A percentile compares a stretch with the other conserved stretches of the same genome.
Conservation (phyloP, 495 filamentous ascomycete species). For the Penicillium parvum region DNA sequence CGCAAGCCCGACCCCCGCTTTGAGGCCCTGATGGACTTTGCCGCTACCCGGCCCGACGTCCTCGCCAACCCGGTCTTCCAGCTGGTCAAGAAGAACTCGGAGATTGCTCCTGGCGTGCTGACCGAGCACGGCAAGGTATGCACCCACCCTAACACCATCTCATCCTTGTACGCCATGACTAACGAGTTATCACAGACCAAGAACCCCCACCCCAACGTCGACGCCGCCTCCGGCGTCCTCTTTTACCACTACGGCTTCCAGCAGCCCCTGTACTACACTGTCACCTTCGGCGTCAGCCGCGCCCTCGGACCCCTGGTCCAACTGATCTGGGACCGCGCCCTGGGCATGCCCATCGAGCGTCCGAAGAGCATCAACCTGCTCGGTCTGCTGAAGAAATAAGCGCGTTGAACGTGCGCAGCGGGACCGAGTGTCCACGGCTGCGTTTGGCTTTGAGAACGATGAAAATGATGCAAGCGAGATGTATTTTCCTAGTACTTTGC, state of each 20-base stretch:
- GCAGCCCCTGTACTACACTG: slow-evolving; percentile 96
- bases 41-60: slow-evolving; percentile 76
- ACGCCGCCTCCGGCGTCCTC: slow-evolving; percentile 83
- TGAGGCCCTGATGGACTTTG: slow-evolving; percentile 94
- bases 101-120: slow-evolving; percentile 79
- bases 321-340: slow-evolving; percentile 90
- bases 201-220: slow-evolving; percentile 96
- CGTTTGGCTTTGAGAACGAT: slow-evolving; percentile 3
- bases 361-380: slow-evolving; percentile 94
- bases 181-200: slow-evolving; percentile 62
- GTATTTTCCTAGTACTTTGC: not conserved
- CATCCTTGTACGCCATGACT: too few species aligned
- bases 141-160: not conserved
- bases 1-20: slow-evolving; percentile 96
- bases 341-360: slow-evolving; percentile 95
- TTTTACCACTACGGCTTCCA: slow-evolving; percentile 97
- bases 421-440: not conserved
- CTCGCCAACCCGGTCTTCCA: slow-evolving; percentile 84
- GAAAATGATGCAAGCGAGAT: slow-evolving; percentile 15
- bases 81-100: slow-evolving; percentile 81
- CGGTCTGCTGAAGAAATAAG: slow-evolving; percentile 63
- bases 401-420: not conserved
- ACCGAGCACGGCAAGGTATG: slow-evolving; percentile 83
- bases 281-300: slow-evolving; percentile 90
- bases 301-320: slow-evolving; percentile 90